Percentiles rank a stretch among this genome's conserved stretches.
Conservation (phyloP, 495 filamentous ascomycete species). For the Trichoderma orchidacearum region DNA sequence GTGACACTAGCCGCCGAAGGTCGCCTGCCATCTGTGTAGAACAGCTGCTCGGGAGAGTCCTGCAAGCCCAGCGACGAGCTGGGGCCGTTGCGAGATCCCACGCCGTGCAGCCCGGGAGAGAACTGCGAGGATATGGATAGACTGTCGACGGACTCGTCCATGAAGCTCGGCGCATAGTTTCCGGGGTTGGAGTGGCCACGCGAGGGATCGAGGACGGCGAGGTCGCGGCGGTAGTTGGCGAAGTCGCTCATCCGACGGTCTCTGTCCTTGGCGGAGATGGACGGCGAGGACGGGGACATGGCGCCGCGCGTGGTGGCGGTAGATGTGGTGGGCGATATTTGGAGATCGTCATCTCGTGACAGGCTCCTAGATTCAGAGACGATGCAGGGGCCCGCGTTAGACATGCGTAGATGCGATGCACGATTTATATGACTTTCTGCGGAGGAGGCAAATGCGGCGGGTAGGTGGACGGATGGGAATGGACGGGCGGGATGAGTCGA, state of each 20-base stretch:
- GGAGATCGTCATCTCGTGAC: constrained; percentile 27
- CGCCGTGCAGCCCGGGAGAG: constrained; percentile 54
- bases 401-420: constrained; percentile 7
- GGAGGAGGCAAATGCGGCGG: constrained; percentile 13
- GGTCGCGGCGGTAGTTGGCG: constrained; percentile 53
- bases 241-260: constrained; percentile 40
- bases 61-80: constrained; percentile 31
- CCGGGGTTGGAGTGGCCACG: constrained; percentile 21
- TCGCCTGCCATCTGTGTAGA: constrained; percentile 60
- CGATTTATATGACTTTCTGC: no score
- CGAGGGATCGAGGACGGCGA: constrained; percentile 51
- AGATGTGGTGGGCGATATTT: constrained; percentile 35
- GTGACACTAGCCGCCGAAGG: constrained; percentile 79
- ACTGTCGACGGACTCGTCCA: constrained; percentile 54
- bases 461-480: no score
- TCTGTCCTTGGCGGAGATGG: constrained; percentile 32
- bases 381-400: constrained; percentile 1
- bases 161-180: constrained; percentile 35
- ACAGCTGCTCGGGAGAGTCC: constrained; percentile 54
- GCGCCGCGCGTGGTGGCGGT: constrained; percentile 23
- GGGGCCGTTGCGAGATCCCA: constrained; percentile 38
- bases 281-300: constrained; percentile 33
- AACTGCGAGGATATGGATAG: constrained; percentile 41
- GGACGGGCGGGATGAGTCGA: constrained; percentile 14
- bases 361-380: background rate